phyloP scores from a whole-genome alignment of 345 rosid species.

The Eucalyptus lansdowneana region DNA sequence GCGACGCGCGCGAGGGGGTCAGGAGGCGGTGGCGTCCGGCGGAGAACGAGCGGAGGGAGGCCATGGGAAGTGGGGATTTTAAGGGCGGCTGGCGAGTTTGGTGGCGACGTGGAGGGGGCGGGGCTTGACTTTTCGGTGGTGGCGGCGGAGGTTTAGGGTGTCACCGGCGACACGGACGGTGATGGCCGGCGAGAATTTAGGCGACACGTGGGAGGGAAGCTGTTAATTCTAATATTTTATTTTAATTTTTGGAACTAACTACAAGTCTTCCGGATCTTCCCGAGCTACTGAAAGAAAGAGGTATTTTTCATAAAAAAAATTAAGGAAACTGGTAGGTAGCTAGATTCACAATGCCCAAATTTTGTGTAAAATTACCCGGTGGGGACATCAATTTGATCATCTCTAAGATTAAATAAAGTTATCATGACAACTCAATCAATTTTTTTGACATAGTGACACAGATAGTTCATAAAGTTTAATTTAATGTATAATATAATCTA shows the following conservation, averaged over 20 bases:
- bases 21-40: not conserved
- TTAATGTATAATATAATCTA: too few species aligned
- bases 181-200: not conserved
- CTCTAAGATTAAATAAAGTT: too few species aligned
- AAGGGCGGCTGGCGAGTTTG: not conserved
- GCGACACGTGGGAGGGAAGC: not conserved
- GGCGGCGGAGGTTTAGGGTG: not conserved
- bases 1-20: not conserved
- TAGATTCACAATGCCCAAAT: not conserved
- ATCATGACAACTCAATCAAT: too few species aligned
- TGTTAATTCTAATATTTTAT: not conserved
- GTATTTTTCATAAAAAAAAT: not conserved
- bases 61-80: slow-evolving; percentile 1
- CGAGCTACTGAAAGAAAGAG: accelerated
- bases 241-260: not conserved
- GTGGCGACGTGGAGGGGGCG: not conserved
- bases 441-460: too few species aligned
- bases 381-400: too few species aligned
- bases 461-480: too few species aligned
- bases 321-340: not conserved
- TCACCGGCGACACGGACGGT: not conserved
- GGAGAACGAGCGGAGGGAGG: not conserved
- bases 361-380: too few species aligned
- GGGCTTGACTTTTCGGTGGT: not conserved
- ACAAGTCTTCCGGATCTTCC: not conserved